Base-by-base conservation (phyloP, 1,139 yeast genomes). In the Scheffersomyces illinoinensis region DNA sequence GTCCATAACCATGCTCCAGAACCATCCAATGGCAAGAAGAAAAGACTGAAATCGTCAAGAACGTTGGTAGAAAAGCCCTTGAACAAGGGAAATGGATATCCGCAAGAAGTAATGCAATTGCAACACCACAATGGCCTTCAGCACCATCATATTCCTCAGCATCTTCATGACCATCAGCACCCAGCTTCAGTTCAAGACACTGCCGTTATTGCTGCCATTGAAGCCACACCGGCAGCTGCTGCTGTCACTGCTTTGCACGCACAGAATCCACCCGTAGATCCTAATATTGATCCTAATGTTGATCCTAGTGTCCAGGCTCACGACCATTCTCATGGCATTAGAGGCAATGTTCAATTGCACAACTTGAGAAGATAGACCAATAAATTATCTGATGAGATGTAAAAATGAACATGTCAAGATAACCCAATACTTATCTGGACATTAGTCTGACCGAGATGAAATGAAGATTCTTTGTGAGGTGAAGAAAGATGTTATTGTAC, bases 1-100 rank as follows among this genome's bases (percentile, higher is more conserved):
- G 74, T 74, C 53, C 84, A 81, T 68, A 80, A 79, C 66, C 85
- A 81, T 64, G 72, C 84, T 2, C 79, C 84, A 18, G 84, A 81
- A 68, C 83, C 83, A 39, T 68, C 71, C 53, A 66, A 66, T 57
- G 63, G 69, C n/a, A 70, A 68, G 59, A 76, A 77, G 64, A 79
- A 77, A 69, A 72, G 81, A 64, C 72, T 75, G 61, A 78, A 79
- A 67, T 73, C 71, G 65, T 68, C 81, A 48, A 70, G 84, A 60
- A 77, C 82, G 10, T 74, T 81, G 66, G 85, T 81, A 17, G 82
- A 81, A 64, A 81, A 80, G 66, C 85, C 85, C 3, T 68, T 79
- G 62, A 78, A 78, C 67, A 62, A 60, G 33, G 64, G 61, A 53
- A 67, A 63, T 55, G 65, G 64, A 58, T 48, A 48, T 24, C n/a